A percentile compares a stretch with the other conserved stretches of the same genome.
These are phyloP conservation scores for Sugiyamaella xylanicola DNA, from an alignment of 1,139 yeast species.

Conservation along the genomic window DNA sequence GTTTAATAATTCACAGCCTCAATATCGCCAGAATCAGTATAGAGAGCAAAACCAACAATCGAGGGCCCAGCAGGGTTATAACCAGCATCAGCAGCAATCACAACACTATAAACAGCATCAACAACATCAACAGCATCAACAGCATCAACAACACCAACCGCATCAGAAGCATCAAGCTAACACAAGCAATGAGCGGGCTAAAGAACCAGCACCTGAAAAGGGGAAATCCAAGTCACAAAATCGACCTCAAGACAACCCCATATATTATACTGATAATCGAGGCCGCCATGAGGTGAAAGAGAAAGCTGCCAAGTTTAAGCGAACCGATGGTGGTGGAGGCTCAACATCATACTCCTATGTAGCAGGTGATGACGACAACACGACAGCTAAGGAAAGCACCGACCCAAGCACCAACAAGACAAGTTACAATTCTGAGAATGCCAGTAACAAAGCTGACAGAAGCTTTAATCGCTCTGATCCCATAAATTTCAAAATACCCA, in stretches of 20 bases:
- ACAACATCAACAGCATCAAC: neutral
- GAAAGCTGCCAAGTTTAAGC: conserved; percentile 10
- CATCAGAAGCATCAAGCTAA: neutral
- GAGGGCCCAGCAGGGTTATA: neutral
- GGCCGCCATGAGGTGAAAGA: conserved; percentile 13
- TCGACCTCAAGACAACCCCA: neutral
- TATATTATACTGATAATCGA: neutral
- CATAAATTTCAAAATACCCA: conserved; percentile 5
- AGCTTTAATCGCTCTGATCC: neutral
- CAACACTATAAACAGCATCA: neutral
- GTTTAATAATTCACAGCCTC: neutral
- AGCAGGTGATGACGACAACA: conserved; percentile 12
- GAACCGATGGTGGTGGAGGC: conserved; percentile 20
- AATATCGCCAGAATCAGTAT: neutral
- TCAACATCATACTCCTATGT: conserved; percentile 25
- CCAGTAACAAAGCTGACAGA: neutral
- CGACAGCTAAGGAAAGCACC: too few species aligned
- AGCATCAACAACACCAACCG: neutral
- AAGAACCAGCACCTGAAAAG: neutral
- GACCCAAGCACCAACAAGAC: too few species aligned
- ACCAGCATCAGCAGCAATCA: neutral
- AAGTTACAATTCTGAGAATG: neutral
- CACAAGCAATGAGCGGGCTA: neutral
- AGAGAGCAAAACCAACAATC: neutral
- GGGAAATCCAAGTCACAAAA: neutral